Conservation (phyloP, 441 rosid species). For the Metrosideros polymorpha region DNA sequence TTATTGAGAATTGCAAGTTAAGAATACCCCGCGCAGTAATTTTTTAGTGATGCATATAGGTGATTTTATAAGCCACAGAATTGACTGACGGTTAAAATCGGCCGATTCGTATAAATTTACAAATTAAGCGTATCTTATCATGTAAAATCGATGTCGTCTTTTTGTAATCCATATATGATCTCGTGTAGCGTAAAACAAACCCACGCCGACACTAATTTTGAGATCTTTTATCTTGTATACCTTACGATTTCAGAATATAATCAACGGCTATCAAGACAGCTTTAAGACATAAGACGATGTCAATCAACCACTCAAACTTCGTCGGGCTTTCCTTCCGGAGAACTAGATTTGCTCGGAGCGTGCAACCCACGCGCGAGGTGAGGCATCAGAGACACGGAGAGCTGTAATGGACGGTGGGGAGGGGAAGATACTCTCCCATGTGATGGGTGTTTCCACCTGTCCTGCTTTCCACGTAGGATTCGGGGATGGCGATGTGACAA, state of each 20-base stretch:
- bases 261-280: neutral
- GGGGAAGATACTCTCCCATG: neutral
- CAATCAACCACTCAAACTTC: neutral
- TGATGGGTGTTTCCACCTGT: neutral
- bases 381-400: neutral
- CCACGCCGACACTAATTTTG: neutral
- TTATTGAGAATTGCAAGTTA: neutral
- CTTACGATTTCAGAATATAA: too few species aligned
- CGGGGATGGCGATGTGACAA: neutral
- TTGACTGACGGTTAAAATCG: accelerated
- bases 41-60: accelerated
- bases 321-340: neutral
- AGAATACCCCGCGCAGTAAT: accelerated
- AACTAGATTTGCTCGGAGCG: neutral
- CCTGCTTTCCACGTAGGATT: neutral
- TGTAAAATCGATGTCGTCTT: neutral
- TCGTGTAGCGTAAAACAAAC: too few species aligned
- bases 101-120: accelerated
- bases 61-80: neutral
- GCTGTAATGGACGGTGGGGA: neutral
- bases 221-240: too few species aligned
- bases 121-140: accelerated
- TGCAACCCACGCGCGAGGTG: neutral
- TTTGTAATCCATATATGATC: too few species aligned
- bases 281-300: neutral